phyloP scores from a whole-genome alignment of 345 rosid genomes.

The Eucalyptus camaldulensis region DNA sequence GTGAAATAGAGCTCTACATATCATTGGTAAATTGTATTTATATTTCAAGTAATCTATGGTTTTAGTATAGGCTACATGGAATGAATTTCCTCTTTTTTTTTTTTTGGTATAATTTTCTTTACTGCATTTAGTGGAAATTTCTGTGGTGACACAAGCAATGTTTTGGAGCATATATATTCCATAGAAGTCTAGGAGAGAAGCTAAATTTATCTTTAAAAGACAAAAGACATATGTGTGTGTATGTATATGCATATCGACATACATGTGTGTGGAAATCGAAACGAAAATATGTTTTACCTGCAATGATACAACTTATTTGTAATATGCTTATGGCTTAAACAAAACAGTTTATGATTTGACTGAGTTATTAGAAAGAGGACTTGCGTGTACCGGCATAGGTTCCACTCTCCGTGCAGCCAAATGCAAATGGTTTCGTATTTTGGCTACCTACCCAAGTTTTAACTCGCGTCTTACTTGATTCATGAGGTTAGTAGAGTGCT shows the following conservation, averaged over 20 bases:
- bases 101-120: background rate
- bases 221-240: background rate
- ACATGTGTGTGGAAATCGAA: background rate
- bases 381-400: background rate
- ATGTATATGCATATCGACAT: background rate
- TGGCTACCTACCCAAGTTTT: rapidly evolving
- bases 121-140: background rate
- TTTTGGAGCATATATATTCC: background rate
- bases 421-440: background rate
- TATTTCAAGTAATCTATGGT: background rate
- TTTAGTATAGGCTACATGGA: background rate
- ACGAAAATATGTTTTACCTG: background rate
- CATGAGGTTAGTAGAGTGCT: background rate
- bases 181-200: background rate
- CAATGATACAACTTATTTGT: background rate
- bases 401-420: background rate
- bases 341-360: background rate
- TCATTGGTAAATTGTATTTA: background rate
- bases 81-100: background rate
- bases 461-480: background rate
- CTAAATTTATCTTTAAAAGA: background rate
- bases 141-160: background rate
- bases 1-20: background rate
- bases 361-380: background rate
- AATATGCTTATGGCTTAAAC: background rate